phyloP scores from a whole-genome alignment of 176 grass and related monocot genomes.

The Olyra latifolia region DNA sequence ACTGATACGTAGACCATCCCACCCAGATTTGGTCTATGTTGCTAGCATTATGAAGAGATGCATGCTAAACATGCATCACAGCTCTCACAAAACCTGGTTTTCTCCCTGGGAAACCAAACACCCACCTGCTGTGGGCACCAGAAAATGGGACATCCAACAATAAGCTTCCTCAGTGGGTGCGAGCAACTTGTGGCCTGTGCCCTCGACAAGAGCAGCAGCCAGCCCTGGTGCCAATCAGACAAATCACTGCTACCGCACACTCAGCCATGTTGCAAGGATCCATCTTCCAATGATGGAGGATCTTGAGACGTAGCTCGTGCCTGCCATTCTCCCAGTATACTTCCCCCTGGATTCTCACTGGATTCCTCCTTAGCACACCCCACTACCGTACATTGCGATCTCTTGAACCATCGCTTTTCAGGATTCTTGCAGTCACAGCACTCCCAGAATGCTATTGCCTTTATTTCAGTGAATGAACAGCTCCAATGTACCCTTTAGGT shows the following conservation, averaged over 20 bases:
- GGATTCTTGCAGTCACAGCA: constrained; percentile 47
- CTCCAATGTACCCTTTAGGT: constrained; percentile 16
- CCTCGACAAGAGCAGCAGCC: constrained; percentile 44
- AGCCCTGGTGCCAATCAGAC: constrained; percentile 44
- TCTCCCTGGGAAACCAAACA: constrained; percentile 28
- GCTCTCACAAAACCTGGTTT: constrained; percentile 10
- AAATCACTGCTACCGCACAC: constrained; percentile 43
- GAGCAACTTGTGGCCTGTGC: constrained; percentile 36
- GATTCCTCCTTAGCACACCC: constrained; percentile 41
- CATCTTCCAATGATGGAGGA: constrained; percentile 50
- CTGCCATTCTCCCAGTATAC: constrained; percentile 43
- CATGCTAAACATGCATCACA: constrained; percentile 18
- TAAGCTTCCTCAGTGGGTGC: constrained; percentile 47
- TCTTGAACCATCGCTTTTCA: constrained; percentile 39
- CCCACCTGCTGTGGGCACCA: constrained; percentile 28
- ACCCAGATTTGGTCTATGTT: not conserved
- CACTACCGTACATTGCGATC: constrained; percentile 41
- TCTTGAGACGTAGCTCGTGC: constrained; percentile 31
- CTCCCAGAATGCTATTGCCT: constrained; percentile 28
- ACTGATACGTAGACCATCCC: not conserved
- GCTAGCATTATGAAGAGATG: constrained; percentile 2
- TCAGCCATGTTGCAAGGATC: constrained; percentile 49
- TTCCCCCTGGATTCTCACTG: constrained; percentile 47
- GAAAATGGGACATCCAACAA: constrained; percentile 39
- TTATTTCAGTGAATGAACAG: constrained; percentile 39